phyloP scores from a whole-genome alignment of 352 stramenopile genomes.

The Globisporangium parvum region DNA sequence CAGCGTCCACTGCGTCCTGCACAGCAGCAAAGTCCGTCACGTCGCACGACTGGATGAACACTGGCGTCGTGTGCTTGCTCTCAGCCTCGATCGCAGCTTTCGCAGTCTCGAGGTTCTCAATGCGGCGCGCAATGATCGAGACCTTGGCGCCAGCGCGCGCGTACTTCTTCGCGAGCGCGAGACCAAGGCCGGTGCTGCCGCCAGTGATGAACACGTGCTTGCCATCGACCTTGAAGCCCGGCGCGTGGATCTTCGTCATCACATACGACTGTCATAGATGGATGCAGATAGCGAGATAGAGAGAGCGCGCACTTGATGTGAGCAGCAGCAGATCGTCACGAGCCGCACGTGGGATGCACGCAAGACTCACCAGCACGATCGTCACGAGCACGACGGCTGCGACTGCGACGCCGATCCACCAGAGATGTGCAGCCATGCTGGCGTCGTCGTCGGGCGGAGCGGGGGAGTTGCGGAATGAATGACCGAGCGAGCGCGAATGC shows the following conservation, averaged over 20 bases:
- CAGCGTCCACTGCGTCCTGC: slow-evolving; percentile 49
- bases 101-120: slow-evolving; percentile 53
- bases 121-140: slow-evolving; percentile 57
- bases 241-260: slow-evolving; percentile 49
- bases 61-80: slow-evolving; percentile 25
- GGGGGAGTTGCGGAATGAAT: too few species aligned
- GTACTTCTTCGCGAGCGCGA: slow-evolving; percentile 67
- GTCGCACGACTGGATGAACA: slow-evolving; percentile 74
- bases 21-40: slow-evolving; percentile 60
- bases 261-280: slow-evolving; percentile 42
- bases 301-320: too few species aligned
- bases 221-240: slow-evolving; percentile 66
- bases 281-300: not conserved
- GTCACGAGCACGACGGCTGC: slow-evolving; percentile 30
- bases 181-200: slow-evolving; percentile 59
- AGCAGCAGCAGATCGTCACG: not conserved
- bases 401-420: slow-evolving; percentile 38
- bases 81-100: slow-evolving; percentile 53
- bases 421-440: slow-evolving; percentile 31
- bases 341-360: not conserved
- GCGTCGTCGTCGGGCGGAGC: too few species aligned
- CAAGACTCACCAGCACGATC: slow-evolving; percentile 35
- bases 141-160: slow-evolving; percentile 58
- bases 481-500: too few species aligned
- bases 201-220: slow-evolving; percentile 71